phyloP scores from a whole-genome alignment of 2,329 filamentous ascomycete species.

The Mycosphaerella arachidis region DNA sequence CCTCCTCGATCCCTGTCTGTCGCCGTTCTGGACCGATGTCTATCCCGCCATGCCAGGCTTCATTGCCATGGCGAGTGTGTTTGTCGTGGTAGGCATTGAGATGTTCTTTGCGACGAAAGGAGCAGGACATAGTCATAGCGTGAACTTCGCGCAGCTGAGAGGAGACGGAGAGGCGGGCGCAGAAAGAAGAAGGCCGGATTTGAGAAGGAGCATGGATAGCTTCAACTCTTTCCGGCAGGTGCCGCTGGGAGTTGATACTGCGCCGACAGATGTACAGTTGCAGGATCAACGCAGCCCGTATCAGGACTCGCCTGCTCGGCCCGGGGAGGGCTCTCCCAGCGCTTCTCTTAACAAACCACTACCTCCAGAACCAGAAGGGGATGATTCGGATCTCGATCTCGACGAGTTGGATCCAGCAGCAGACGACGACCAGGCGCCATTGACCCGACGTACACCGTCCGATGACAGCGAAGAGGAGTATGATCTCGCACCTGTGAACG shows the following conservation, averaged over 20 bases:
- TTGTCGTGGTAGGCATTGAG: constrained; percentile 78
- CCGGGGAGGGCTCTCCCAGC: constrained; percentile 7
- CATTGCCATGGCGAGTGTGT: constrained; percentile 75
- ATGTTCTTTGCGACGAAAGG: constrained; percentile 78
- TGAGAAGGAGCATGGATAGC: constrained; percentile 21
- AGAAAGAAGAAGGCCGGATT: constrained; percentile 12
- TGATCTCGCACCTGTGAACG: constrained; percentile 10
- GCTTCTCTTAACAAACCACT: constrained; percentile 30
- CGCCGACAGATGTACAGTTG: constrained; percentile 13
- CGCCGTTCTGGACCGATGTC: constrained; percentile 71
- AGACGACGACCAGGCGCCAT: constrained; percentile 20
- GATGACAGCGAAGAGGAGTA: constrained; percentile 14
- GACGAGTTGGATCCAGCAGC: constrained; percentile 31
- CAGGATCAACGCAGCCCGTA: constrained; percentile 21
- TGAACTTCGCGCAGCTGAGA: constrained; percentile 29
- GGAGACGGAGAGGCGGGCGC: constrained; percentile 14
- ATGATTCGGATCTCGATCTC: constrained; percentile 32
- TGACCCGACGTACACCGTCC: constrained; percentile 16
- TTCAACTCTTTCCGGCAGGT: constrained; percentile 27
- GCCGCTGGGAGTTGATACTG: constrained; percentile 15
- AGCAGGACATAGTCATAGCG: constrained; percentile 55
- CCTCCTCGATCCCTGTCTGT: constrained; percentile 62
- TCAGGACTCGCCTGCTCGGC: constrained; percentile 13
- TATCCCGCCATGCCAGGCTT: constrained; percentile 77
- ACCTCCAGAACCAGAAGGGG: constrained; percentile 27